These are phyloP conservation scores for Trypanosoma avium DNA, from an alignment of 208 protist genomes.

Conservation along the genomic window DNA sequence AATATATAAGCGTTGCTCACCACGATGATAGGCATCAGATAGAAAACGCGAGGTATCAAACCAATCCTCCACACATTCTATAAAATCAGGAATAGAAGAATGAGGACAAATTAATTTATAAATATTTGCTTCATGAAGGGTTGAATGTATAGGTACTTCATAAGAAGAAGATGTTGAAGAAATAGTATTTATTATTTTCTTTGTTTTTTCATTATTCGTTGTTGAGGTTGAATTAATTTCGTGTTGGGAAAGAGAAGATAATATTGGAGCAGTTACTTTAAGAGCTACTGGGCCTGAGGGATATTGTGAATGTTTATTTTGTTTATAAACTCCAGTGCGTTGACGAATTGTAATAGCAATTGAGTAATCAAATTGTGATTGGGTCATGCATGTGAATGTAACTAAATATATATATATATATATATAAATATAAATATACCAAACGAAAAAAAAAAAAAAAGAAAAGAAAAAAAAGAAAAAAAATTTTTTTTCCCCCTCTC, in stretches of 20 bases:
- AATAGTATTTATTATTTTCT: background rate
- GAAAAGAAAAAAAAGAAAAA: background rate
- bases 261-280: constrained; percentile 18
- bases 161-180: background rate
- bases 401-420: background rate
- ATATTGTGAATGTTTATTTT: constrained; percentile 8
- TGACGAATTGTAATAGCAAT: constrained; percentile 5
- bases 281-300: constrained; percentile 28
- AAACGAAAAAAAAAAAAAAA: background rate
- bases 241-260: background rate
- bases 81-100: constrained; percentile 29
- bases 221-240: background rate
- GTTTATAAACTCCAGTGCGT: constrained; percentile 19
- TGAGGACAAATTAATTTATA: constrained; percentile 27
- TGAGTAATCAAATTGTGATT: constrained; percentile 15
- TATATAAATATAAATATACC: constrained; percentile 6
- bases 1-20: constrained; percentile 14
- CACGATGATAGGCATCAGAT: background rate
- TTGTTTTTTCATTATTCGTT: background rate
- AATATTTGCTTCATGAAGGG: constrained; percentile 18
- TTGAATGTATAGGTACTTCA: background rate
- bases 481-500: background rate
- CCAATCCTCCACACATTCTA: constrained; percentile 30
- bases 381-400: background rate
- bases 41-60: constrained; percentile 23